A percentile compares a stretch with the other conserved stretches of the same genome.
These are phyloP conservation scores for Saxophila tyrrhenica DNA, from an alignment of 495 filamentous ascomycete species.

Conservation along the genomic window DNA sequence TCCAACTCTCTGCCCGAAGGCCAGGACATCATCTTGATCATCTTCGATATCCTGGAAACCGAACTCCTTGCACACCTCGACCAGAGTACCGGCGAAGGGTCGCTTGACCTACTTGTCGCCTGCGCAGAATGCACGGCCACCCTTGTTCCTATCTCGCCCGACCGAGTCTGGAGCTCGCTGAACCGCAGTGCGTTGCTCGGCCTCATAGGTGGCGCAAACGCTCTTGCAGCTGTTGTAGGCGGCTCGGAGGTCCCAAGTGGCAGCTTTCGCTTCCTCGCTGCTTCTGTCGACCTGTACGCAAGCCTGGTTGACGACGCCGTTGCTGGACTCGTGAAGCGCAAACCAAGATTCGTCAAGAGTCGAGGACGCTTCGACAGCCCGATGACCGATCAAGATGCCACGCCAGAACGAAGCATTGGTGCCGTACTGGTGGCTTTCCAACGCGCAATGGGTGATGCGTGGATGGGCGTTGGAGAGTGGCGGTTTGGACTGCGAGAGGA, in stretches of 20 bases:
- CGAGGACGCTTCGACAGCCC: constrained; percentile 26
- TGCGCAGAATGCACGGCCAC: constrained; percentile 71
- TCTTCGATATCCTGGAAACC: constrained; percentile 75
- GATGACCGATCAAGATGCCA: constrained; percentile 30
- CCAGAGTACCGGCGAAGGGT: constrained; percentile 38
- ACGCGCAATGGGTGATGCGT: constrained; percentile 63
- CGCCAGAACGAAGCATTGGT: constrained; percentile 65
- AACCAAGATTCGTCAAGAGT: constrained; percentile 38
- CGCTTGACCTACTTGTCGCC: constrained; percentile 52
- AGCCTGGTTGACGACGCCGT: constrained; percentile 65
- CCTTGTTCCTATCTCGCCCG: constrained; percentile 58
- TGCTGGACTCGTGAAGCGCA: constrained; percentile 58
- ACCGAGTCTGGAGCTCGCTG: constrained; percentile 81
- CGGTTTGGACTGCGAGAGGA: constrained; percentile 59
- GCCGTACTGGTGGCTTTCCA: constrained; percentile 60
- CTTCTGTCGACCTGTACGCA: constrained; percentile 61
- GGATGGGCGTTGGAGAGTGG: constrained; percentile 74
- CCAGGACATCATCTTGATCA: constrained; percentile 66
- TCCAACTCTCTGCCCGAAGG: constrained; percentile 4
- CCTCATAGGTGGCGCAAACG: constrained; percentile 57
- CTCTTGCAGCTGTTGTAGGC: constrained; percentile 60
- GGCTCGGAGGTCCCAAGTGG: constrained; percentile 63
- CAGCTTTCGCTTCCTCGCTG: constrained; percentile 64
- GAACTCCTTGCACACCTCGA: constrained; percentile 53
- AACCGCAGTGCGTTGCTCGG: constrained; percentile 66